Base-by-base conservation (phyloP, 306 rosid genomes). In the Acmispon strigosus region DNA sequence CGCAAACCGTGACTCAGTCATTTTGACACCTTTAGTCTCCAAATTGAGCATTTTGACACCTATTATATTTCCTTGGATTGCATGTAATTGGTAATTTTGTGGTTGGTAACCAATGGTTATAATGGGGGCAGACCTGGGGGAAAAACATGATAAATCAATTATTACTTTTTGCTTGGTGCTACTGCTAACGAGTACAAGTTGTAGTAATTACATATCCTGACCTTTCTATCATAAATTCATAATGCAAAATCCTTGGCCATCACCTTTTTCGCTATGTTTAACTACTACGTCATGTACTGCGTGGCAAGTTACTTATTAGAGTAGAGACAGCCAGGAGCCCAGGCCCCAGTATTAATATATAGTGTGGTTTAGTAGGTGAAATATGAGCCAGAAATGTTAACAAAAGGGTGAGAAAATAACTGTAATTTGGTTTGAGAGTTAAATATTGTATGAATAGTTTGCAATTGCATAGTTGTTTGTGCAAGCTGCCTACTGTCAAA, bases 171-270 rank as follows among this genome's bases (percentile, higher is more conserved):
- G 32, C 32, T 32, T 32, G 37, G 37, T 32, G 37, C 37, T 32
- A 27, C 5, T 27, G 6, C 32, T 27, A 3, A 27, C 8, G 43
- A 39, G 75, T 14, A 48, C 51, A 24, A 42, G 14, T 44, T 48
- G 70, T 43, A 47, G 65, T 12, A 4, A 51, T 73, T 19, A 20
- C 59, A 42, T 57, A 39, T 49, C 44, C 56, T 29, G 11, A 9
- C 55, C 47, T 56, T 58, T 39, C 37, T 14, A 20, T 41, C 17
- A 6, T n/a, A n/a, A n/a, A n/a, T n/a, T n/a, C n/a, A n/a, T 50
- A 42, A 62, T 77, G 73, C 24, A 19, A 48, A 27, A 75, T 51
- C 12, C 55, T 39, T 50, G 62, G n/a, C 42, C 41, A n/a, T 76
- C 36, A n/a, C 70, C 51, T 60, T 47, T 66, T 43, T 43, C 52